Percentiles rank a stretch among this genome's conserved stretches.
These are phyloP conservation scores for Myxozyma udenii DNA, from an alignment of 805 yeast genomes.

Conservation along the genomic window DNA sequence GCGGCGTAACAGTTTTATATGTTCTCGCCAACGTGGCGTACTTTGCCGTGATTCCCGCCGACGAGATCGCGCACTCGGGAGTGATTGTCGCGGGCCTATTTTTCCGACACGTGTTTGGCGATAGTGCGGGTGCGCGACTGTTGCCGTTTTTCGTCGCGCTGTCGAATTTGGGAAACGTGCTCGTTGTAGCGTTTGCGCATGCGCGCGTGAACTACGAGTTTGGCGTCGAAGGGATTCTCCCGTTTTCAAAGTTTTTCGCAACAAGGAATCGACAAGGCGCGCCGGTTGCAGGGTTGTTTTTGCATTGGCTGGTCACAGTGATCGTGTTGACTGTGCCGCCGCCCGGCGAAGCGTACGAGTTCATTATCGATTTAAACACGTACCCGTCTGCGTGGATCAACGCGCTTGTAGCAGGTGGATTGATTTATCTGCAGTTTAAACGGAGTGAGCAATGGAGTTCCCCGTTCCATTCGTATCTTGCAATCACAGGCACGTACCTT, in stretches of 20 bases:
- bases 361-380: constrained; percentile 58
- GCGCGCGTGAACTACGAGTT: constrained; percentile 58
- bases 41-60: constrained; percentile 50
- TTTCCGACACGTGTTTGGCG: constrained; percentile 57
- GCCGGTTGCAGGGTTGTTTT: constrained; percentile 45
- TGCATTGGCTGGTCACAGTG: constrained; percentile 58
- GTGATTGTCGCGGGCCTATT: constrained; percentile 63
- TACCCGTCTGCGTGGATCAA: constrained; percentile 65
- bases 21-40: constrained; percentile 58
- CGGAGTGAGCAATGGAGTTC: constrained; percentile 45
- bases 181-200: constrained; percentile 62
- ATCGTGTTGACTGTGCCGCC: constrained; percentile 57
- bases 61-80: constrained; percentile 49
- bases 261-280: constrained; percentile 41
- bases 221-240: constrained; percentile 50
- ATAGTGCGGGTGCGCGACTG: constrained; percentile 48
- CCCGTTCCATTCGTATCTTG: constrained; percentile 24
- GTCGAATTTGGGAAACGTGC: constrained; percentile 62
- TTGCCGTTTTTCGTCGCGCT: constrained; percentile 58
- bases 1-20: constrained; percentile 52
- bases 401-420: constrained; percentile 50
- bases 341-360: constrained; percentile 60
- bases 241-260: constrained; percentile 49
- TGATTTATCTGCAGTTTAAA: constrained; percentile 50
- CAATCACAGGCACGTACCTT: constrained; percentile 18